A percentile compares a stretch with the other conserved stretches of the same genome.
Evolutionary conservation across 352 stramenopile species (phyloP).

Genomic region (Globisporangium nodosum): DNA sequence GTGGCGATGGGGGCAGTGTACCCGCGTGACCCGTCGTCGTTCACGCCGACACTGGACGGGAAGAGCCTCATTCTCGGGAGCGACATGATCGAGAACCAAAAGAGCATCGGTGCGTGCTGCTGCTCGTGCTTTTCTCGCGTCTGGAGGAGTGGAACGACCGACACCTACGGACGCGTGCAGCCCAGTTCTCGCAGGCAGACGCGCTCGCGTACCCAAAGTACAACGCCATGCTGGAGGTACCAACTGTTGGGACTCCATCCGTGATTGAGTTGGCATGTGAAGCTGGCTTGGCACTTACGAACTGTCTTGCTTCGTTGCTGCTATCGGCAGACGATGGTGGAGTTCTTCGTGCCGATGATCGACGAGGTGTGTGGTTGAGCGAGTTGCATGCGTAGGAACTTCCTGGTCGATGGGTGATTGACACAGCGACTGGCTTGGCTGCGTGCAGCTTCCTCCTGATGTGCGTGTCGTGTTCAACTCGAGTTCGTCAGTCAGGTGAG

Average conservation of each 20-base stretch:
- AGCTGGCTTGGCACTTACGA: neutral
- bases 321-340: constrained; percentile 49
- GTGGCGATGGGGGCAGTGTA: constrained; percentile 34
- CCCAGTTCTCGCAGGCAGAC: constrained; percentile 78
- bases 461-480: constrained; percentile 62
- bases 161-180: constrained; percentile 15
- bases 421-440: neutral
- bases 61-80: constrained; percentile 75
- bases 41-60: constrained; percentile 78
- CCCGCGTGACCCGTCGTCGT: constrained; percentile 80
- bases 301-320: neutral
- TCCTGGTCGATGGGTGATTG: neutral
- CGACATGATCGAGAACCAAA: constrained; percentile 70
- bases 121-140: neutral
- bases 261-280: neutral
- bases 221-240: constrained; percentile 71
- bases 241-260: neutral
- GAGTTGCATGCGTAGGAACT: neutral
- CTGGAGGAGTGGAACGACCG: neutral
- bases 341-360: constrained; percentile 80
- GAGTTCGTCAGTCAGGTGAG: constrained; percentile 34
- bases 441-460: constrained; percentile 54
- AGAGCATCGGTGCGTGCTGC: constrained; percentile 50
- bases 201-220: constrained; percentile 81
- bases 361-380: constrained; percentile 39